Percentiles rank a stretch among this genome's conserved stretches.
phyloP scores from a whole-genome alignment of 2,329 filamentous ascomycete genomes.

The Plectosphaerella plurivora region DNA sequence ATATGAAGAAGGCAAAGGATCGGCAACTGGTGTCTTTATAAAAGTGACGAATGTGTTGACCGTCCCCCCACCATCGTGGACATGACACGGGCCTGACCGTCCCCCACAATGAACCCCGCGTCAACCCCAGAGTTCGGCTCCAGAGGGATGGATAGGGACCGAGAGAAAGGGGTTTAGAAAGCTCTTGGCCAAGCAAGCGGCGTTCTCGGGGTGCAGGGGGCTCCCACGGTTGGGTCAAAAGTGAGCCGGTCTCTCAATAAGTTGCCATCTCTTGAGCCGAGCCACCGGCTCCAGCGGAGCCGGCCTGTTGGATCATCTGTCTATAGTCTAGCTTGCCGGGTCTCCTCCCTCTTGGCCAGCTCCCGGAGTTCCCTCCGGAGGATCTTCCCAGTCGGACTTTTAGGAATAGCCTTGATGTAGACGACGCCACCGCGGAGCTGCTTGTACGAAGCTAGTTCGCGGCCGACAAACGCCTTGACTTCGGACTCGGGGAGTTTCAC shows the following conservation, averaged over 20 bases:
- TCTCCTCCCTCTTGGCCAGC: constrained; percentile 24
- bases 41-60: too few relatives aligned
- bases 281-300: background rate
- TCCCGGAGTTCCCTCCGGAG: constrained; percentile 31
- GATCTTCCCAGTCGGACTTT: constrained; percentile 56
- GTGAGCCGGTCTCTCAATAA: too few relatives aligned
- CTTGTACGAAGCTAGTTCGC: constrained; percentile 52
- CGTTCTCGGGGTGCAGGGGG: background rate
- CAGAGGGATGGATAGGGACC: too few relatives aligned
- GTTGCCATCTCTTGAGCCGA: background rate
- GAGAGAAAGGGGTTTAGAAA: background rate
- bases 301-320: background rate
- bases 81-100: background rate
- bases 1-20: too few relatives aligned
- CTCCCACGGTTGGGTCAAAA: too few relatives aligned
- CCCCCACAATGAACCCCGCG: background rate
- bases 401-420: constrained; percentile 65
- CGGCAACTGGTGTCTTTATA: too few relatives aligned
- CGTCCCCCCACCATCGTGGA: background rate
- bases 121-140: background rate
- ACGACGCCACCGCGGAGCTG: constrained; percentile 64
- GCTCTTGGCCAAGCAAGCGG: background rate
- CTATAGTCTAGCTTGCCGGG: background rate
- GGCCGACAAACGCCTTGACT: constrained; percentile 17
- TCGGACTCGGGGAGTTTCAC: constrained; percentile 21